Evolutionary conservation across 2,329 filamentous ascomycete species (phyloP).

Genomic region (Chalara sp.): DNA sequence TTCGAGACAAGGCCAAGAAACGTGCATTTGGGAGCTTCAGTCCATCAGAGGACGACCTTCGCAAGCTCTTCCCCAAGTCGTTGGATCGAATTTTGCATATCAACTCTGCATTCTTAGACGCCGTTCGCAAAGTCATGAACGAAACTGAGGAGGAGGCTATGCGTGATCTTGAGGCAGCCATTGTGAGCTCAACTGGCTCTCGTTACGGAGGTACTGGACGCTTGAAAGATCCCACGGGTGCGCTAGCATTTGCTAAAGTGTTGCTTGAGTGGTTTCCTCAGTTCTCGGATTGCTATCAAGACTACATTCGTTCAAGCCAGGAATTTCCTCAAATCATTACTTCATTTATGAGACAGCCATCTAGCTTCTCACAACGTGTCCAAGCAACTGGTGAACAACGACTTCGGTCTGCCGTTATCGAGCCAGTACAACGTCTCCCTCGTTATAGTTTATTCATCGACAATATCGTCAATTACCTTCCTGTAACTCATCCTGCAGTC

Average conservation of each 20-base stretch:
- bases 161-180: conserved; percentile 62
- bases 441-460: conserved; percentile 96
- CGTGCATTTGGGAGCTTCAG: conserved; percentile 56
- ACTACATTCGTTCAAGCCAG: conserved; percentile 88
- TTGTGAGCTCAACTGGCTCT: conserved; percentile 39
- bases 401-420: conserved; percentile 86
- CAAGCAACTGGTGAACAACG: conserved; percentile 83
- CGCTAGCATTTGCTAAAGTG: conserved; percentile 69
- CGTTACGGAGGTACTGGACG: conserved; percentile 38
- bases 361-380: conserved; percentile 75
- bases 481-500: conserved; percentile 78
- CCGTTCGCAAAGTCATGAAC: conserved; percentile 70
- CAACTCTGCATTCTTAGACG: conserved; percentile 74
- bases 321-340: conserved; percentile 78
- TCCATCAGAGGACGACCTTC: conserved; percentile 64
- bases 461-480: conserved; percentile 82
- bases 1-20: conserved; percentile 61
- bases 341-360: conserved; percentile 70
- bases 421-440: conserved; percentile 89
- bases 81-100: conserved; percentile 74
- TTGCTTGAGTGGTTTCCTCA: conserved; percentile 89
- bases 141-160: conserved; percentile 76
- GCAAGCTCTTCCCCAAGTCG: conserved; percentile 73
- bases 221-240: conserved; percentile 68
- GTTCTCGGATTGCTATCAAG: conserved; percentile 84